Conservation (phyloP, 2,329 filamentous ascomycete species). For the Arthrobotrys musiformis region DNA sequence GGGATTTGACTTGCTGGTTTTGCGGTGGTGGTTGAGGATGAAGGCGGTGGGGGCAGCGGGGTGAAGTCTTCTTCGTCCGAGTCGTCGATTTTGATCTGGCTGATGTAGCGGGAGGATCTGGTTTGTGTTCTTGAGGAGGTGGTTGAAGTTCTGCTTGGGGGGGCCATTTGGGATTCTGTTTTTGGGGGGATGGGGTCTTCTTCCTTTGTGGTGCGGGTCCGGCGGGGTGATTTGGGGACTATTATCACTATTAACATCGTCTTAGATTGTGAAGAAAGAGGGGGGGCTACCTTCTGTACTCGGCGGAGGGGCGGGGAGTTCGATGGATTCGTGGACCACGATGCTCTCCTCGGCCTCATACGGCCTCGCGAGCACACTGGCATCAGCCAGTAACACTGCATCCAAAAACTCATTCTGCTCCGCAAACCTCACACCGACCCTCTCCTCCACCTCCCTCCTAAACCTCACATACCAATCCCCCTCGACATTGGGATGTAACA, state of each 20-base stretch:
- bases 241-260: background rate
- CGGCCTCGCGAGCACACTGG: constrained; percentile 75
- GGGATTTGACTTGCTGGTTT: background rate
- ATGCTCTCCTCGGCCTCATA: constrained; percentile 65
- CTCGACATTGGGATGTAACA: constrained; percentile 60
- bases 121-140: constrained; percentile 35
- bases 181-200: background rate
- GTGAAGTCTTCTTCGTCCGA: constrained; percentile 51
- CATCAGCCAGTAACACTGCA: constrained; percentile 83
- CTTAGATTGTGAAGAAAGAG: background rate
- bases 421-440: constrained; percentile 82
- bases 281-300: constrained; percentile 57
- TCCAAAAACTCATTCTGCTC: constrained; percentile 93
- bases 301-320: constrained; percentile 61
- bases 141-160: constrained; percentile 11
- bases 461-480: constrained; percentile 35
- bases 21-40: constrained; percentile 2
- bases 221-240: constrained; percentile 33
- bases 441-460: constrained; percentile 57
- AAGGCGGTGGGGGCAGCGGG: constrained; percentile 37
- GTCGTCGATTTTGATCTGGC: constrained; percentile 54
- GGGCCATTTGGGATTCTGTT: constrained; percentile 9
- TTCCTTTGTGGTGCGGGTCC: constrained; percentile 2
- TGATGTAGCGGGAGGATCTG: constrained; percentile 45
- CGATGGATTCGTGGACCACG: constrained; percentile 60